These are phyloP conservation scores for Gracilaria vermiculophylla DNA, from an alignment of 23 red algal genomes.

Conservation along the genomic window DNA sequence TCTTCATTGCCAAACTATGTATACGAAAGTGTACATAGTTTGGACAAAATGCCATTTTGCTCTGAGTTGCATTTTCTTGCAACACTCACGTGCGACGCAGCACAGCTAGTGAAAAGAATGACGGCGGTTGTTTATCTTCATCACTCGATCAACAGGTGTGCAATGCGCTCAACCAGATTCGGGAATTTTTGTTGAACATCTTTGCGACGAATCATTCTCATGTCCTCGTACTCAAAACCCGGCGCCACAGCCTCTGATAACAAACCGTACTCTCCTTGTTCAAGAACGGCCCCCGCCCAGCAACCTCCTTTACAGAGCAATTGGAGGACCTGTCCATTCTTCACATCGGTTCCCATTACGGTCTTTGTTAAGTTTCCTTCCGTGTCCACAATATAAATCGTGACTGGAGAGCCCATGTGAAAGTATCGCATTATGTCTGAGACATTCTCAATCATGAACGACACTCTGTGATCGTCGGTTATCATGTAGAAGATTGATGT, in stretches of 20 bases:
- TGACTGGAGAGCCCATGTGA: not conserved
- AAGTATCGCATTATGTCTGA: not conserved
- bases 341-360: not conserved
- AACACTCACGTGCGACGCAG: no score
- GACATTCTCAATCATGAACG: not conserved
- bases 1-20: no score
- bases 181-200: constrained; percentile 6
- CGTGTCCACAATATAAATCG: not conserved
- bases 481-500: not conserved
- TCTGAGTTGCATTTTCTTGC: no score
- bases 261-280: not conserved
- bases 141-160: not conserved
- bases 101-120: no score
- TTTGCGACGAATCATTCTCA: not conserved
- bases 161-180: not conserved
- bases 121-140: not conserved
- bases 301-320: not conserved
- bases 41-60: no score
- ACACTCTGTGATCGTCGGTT: not conserved
- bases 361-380: not conserved
- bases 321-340: not conserved
- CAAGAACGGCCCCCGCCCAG: not conserved
- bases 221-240: constrained; percentile 10
- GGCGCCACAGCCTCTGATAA: not conserved
- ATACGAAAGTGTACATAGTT: no score